Conservation (phyloP, 306 rosid species). For the Albizia julibrissin region DNA sequence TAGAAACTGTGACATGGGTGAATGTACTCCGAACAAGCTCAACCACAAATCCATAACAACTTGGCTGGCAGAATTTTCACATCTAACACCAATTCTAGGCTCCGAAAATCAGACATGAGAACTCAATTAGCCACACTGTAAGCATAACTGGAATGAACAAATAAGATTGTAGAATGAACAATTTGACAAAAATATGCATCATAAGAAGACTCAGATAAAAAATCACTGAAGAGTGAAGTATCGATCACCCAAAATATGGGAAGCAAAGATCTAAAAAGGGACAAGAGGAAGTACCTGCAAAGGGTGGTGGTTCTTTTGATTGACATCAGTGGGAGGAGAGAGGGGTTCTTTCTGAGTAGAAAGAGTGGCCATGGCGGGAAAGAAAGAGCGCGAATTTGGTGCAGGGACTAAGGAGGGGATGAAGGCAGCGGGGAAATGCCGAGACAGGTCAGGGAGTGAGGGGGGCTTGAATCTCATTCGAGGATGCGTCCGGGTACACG, state of each 20-base stretch:
- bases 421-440: slow-evolving; percentile 18
- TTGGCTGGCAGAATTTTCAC: background rate
- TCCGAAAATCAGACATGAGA: background rate
- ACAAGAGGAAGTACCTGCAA: slow-evolving; percentile 54
- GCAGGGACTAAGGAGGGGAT: background rate
- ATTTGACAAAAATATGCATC: background rate
- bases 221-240: background rate
- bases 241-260: background rate
- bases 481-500: slow-evolving; percentile 47
- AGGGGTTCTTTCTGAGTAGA: slow-evolving; percentile 44
- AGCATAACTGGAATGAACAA: background rate
- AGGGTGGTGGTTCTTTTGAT: slow-evolving; percentile 44
- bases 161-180: background rate
- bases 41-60: background rate
- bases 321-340: slow-evolving; percentile 34
- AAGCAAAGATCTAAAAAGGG: background rate
- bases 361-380: slow-evolving; percentile 71
- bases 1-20: background rate
- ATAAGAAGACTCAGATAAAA: background rate
- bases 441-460: slow-evolving; percentile 32
- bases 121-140: background rate
- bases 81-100: background rate
- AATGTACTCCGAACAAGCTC: background rate
- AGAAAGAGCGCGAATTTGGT: slow-evolving; percentile 35
- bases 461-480: slow-evolving; percentile 34